A percentile compares a stretch with the other conserved stretches of the same genome.
Conservation (phyloP, 2,329 filamentous ascomycete genomes). For the Fusarium sp. region DNA sequence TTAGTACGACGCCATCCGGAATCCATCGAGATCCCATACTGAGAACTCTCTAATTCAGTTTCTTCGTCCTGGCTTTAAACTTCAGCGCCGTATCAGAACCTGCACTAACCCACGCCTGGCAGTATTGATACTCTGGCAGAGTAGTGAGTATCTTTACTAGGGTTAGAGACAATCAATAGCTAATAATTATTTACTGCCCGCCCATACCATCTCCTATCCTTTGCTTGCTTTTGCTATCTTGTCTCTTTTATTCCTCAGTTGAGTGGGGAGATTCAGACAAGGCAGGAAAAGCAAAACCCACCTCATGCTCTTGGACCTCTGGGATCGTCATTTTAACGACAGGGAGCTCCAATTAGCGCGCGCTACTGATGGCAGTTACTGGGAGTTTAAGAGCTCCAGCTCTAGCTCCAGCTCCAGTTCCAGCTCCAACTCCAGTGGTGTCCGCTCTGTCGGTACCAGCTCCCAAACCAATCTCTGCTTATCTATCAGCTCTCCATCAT, state of each 20-base stretch:
- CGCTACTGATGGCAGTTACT: conserved; percentile 31
- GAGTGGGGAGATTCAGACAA: not conserved
- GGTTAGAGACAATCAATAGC: not conserved
- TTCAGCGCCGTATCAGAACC: conserved; percentile 1
- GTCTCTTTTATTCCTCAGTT: conserved; percentile 18
- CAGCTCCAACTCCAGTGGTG: conserved; percentile 26
- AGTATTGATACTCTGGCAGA: not conserved
- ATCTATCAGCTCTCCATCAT: not conserved
- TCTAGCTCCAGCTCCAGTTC: conserved; percentile 7
- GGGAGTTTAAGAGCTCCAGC: conserved; percentile 11
- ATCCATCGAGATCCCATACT: conserved; percentile 15
- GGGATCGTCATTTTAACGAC: conserved; percentile 28
- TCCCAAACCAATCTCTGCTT: not conserved
- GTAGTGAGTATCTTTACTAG: conserved; percentile 5
- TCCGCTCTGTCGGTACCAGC: conserved; percentile 40
- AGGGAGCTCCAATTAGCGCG: conserved; percentile 40
- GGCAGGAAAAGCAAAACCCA: conserved; percentile 9
- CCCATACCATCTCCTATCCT: conserved; percentile 1
- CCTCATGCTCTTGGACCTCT: conserved; percentile 21
- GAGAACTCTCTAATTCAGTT: conserved; percentile 1
- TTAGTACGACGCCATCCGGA: conserved; percentile 13
- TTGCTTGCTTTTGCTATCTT: conserved; percentile 3
- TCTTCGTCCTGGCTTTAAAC: conserved; percentile 27
- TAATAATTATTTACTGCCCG: not conserved
- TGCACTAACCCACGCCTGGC: conserved; percentile 13